Evolutionary conservation across 2,329 filamentous ascomycete species (phyloP).

Genomic region (Penicillium rolfsii): DNA sequence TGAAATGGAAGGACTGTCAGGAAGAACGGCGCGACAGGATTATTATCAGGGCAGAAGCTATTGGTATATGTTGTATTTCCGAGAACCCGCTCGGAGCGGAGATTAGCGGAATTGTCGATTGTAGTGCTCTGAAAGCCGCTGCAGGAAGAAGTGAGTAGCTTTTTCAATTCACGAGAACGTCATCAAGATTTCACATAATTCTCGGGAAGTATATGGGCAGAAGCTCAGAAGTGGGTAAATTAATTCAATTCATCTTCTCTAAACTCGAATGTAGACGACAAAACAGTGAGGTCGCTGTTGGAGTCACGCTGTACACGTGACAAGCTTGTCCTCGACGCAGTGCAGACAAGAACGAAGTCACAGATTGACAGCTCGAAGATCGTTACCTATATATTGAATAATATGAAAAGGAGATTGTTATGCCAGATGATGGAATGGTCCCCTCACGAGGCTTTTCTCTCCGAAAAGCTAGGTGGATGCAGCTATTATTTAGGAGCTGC

Average conservation of each 20-base stretch:
- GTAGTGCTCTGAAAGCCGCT: neutral
- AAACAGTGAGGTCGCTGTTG: neutral
- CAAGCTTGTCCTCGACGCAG: neutral
- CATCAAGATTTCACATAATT: too few relatives aligned
- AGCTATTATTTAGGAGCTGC: neutral
- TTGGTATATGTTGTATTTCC: constrained; percentile 17
- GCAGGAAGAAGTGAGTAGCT: neutral
- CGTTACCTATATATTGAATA: neutral
- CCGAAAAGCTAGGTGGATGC: neutral
- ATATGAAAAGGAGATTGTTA: too few relatives aligned
- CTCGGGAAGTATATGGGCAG: neutral
- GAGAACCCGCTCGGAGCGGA: constrained; percentile 24
- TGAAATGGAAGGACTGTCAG: neutral
- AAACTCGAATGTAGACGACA: neutral
- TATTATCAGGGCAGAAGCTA: neutral
- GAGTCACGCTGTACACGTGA: neutral
- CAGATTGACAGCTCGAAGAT: neutral
- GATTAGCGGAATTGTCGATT: constrained; percentile 23
- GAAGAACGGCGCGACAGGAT: neutral
- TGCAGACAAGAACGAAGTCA: neutral
- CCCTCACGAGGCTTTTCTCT: neutral
- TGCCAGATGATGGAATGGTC: neutral
- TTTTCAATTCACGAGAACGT: neutral
- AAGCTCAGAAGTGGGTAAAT: neutral
- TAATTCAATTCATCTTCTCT: neutral